phyloP scores from a whole-genome alignment of 371 early-diverging fungal genomes.

The Encephalitozoon cuniculi region DNA sequence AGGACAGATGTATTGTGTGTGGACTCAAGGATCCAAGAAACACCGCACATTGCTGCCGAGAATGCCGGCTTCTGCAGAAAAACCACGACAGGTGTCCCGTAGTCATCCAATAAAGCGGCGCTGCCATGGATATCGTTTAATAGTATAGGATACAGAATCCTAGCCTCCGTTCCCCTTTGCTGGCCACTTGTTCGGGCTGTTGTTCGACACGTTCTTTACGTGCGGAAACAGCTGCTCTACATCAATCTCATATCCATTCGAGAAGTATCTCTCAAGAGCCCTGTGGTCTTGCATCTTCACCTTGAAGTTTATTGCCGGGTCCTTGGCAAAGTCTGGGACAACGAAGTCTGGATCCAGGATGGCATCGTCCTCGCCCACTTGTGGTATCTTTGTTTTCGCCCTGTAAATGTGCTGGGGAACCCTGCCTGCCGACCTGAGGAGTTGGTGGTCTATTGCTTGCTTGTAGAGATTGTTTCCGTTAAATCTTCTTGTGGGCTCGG shows the following conservation, averaged over 20 bases:
- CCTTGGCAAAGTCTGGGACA: constrained; percentile 17
- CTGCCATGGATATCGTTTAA: background rate
- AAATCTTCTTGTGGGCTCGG: background rate
- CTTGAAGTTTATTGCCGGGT: constrained; percentile 11
- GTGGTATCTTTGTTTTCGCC: constrained; percentile 27
- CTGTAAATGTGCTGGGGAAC: background rate
- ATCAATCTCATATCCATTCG: constrained; percentile 13
- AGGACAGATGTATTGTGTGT: background rate
- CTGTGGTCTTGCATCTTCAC: constrained; percentile 29
- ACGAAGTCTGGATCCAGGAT: background rate
- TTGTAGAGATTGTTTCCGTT: constrained; percentile 24
- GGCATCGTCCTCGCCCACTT: constrained; percentile 23
- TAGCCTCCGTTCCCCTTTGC: background rate
- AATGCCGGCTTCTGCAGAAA: background rate
- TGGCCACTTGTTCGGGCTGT: constrained; percentile 42
- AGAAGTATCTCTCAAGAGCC: constrained; percentile 28
- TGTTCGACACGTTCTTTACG: constrained; percentile 31
- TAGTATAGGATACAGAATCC: background rate
- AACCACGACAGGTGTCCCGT: background rate
- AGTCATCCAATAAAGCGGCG: background rate
- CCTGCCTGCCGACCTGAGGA: background rate
- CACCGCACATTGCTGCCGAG: background rate
- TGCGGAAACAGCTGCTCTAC: constrained; percentile 34
- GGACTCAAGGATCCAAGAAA: background rate
- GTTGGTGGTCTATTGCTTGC: constrained; percentile 17